These are phyloP conservation scores for Neurospora africana DNA, from an alignment of 495 filamentous ascomycete species.

Conservation along the genomic window DNA sequence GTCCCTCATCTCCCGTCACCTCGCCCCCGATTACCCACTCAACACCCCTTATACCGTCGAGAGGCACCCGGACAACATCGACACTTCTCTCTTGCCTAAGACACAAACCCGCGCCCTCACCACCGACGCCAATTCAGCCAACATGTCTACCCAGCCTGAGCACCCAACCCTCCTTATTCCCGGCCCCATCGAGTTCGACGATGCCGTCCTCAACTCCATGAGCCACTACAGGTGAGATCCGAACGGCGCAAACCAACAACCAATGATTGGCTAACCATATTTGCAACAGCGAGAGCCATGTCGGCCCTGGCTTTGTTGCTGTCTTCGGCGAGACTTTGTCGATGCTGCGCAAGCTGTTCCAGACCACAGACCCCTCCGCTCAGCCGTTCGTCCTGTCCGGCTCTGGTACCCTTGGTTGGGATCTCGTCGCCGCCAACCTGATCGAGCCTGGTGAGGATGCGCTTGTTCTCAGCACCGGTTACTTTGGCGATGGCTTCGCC, in stretches of 20 bases:
- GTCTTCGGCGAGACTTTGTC: constrained; percentile 81
- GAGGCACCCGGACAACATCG: constrained; percentile 50
- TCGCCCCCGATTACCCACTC: constrained; percentile 44
- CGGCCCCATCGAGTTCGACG: constrained; percentile 96
- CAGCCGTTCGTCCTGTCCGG: constrained; percentile 92
- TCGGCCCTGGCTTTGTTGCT: constrained; percentile 76
- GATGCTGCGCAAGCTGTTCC: constrained; percentile 86
- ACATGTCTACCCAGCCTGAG: constrained; percentile 68
- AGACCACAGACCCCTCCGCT: constrained; percentile 65
- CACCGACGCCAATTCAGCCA: constrained; percentile 18
- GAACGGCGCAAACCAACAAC: background rate
- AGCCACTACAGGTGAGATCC: constrained; percentile 70
- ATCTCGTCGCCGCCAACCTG: constrained; percentile 84
- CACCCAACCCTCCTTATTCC: constrained; percentile 86
- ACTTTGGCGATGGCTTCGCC: constrained; percentile 93
- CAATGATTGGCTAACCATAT: background rate
- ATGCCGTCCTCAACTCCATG: constrained; percentile 93
- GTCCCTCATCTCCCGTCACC: constrained; percentile 72
- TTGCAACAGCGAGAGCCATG: constrained; percentile 72
- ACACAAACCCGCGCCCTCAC: constrained; percentile 26
- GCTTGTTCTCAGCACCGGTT: constrained; percentile 87
- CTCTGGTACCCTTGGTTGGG: constrained; percentile 94
- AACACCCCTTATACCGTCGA: constrained; percentile 38
- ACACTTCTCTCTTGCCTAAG: constrained; percentile 20
- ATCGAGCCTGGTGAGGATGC: constrained; percentile 80